Evolutionary conservation across 768 basidiomycete genomes (phyloP).

Genomic region (Chlorophyllum brunneum): DNA sequence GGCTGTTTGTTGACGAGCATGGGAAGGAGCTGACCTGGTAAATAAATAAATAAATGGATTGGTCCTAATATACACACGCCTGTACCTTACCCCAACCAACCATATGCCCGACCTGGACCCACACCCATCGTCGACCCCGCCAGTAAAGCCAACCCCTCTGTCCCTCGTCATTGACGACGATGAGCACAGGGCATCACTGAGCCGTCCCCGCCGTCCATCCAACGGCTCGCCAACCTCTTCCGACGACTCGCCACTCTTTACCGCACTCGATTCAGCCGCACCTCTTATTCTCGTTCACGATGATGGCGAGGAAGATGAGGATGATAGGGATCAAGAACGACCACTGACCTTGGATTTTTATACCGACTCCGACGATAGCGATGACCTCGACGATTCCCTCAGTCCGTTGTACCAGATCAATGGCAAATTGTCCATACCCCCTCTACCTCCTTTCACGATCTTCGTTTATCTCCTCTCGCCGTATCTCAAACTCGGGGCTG

Average conservation of each 20-base stretch:
- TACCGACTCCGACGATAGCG: constrained; percentile 24
- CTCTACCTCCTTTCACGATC: constrained; percentile 52
- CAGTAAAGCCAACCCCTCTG: background rate
- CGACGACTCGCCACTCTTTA: constrained; percentile 22
- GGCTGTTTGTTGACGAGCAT: constrained; percentile 30
- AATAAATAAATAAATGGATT: constrained; percentile 12
- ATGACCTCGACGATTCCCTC: constrained; percentile 46
- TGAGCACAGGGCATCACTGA: background rate
- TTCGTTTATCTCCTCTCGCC: constrained; percentile 70
- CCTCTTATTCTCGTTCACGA: constrained; percentile 65
- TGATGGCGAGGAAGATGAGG: constrained; percentile 39
- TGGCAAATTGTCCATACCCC: constrained; percentile 37
- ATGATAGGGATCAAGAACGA: constrained; percentile 16
- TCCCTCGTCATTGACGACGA: background rate
- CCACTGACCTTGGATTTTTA: constrained; percentile 32
- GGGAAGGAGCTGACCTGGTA: constrained; percentile 33
- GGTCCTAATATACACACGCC: background rate
- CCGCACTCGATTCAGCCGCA: constrained; percentile 38
- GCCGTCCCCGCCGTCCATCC: background rate
- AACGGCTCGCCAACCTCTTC: background rate
- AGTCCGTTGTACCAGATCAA: constrained; percentile 43
- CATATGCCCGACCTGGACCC: constrained; percentile 1
- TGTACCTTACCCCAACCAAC: constrained; percentile 1
- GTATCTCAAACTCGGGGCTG: constrained; percentile 67
- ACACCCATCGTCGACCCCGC: background rate